A percentile compares a stretch with the other conserved stretches of the same genome.
These are phyloP conservation scores for Macadamia tetraphylla DNA, from an alignment of 164 flowering plant genomes.

Conservation along the genomic window DNA sequence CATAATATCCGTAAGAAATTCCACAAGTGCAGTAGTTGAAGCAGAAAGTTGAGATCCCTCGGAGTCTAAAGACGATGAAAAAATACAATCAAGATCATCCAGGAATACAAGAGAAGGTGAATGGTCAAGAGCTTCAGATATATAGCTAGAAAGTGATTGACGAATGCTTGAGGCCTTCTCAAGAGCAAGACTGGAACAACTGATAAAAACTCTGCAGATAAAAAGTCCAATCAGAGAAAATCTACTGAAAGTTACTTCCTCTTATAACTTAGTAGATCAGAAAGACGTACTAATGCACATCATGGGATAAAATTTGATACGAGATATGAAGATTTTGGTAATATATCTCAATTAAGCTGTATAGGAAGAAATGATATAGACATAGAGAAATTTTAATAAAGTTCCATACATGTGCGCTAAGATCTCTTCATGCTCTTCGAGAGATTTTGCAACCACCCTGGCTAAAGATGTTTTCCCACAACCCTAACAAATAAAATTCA, in stretches of 20 bases:
- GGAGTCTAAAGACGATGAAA: constrained; percentile 52
- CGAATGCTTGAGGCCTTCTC: constrained; percentile 62
- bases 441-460: constrained; percentile 62
- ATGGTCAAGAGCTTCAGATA: constrained; percentile 80
- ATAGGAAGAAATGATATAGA: constrained; percentile 1
- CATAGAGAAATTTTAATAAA: constrained; percentile 2
- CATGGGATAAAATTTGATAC: no score
- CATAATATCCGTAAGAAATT: constrained; percentile 65
- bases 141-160: constrained; percentile 45
- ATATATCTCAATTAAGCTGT: neutral
- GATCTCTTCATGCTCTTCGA: constrained; percentile 53
- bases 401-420: constrained; percentile 66
- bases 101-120: constrained; percentile 80
- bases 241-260: no score
- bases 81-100: constrained; percentile 88
- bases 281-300: no score
- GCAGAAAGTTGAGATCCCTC: constrained; percentile 71
- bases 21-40: constrained; percentile 41
- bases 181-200: constrained; percentile 63
- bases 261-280: no score
- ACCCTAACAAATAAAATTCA: constrained; percentile 41
- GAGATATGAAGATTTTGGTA: no score
- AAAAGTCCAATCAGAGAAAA: constrained; percentile 8
- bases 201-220: constrained; percentile 61
- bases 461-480: constrained; percentile 86